These are phyloP conservation scores for Metschnikowia matae DNA, from an alignment of 805 yeast genomes.

Conservation along the genomic window DNA sequence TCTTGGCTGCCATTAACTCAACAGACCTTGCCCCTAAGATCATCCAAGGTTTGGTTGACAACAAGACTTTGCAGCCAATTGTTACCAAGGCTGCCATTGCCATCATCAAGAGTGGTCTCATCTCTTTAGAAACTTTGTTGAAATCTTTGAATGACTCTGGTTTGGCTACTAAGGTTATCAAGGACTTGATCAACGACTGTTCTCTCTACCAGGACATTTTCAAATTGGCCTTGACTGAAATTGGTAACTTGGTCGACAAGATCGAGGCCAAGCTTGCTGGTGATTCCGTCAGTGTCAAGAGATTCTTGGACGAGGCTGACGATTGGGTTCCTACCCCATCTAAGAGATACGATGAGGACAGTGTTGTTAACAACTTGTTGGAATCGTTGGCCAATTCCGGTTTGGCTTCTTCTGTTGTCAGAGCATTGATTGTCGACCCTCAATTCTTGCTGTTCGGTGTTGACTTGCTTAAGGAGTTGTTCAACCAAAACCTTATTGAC, in stretches of 20 bases:
- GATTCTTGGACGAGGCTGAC: conserved; percentile 17
- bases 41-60: conserved; percentile 30
- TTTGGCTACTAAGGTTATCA: conserved; percentile 34
- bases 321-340: conserved; percentile 1
- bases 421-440: conserved; percentile 34
- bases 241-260: conserved; percentile 27
- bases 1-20: conserved; percentile 33
- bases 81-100: conserved; percentile 26
- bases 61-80: conserved; percentile 28
- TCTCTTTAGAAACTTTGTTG: conserved; percentile 35
- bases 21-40: conserved; percentile 36
- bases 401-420: conserved; percentile 36
- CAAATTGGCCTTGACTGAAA: conserved; percentile 30
- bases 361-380: conserved; percentile 32
- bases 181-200: conserved; percentile 36
- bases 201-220: conserved; percentile 36
- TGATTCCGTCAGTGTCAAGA: conserved; percentile 18
- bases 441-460: conserved; percentile 39
- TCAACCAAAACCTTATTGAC: conserved; percentile 27
- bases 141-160: conserved; percentile 41
- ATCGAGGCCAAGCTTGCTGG: conserved; percentile 25
- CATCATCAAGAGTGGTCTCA: conserved; percentile 28
- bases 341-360: conserved; percentile 16
- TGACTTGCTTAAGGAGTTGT: conserved; percentile 28
- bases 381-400: conserved; percentile 43